Evolutionary conservation across 139 green algal species (phyloP), one percentile per base, ranked within the genome.

Genomic region (Nannochloris sp.): DNA sequence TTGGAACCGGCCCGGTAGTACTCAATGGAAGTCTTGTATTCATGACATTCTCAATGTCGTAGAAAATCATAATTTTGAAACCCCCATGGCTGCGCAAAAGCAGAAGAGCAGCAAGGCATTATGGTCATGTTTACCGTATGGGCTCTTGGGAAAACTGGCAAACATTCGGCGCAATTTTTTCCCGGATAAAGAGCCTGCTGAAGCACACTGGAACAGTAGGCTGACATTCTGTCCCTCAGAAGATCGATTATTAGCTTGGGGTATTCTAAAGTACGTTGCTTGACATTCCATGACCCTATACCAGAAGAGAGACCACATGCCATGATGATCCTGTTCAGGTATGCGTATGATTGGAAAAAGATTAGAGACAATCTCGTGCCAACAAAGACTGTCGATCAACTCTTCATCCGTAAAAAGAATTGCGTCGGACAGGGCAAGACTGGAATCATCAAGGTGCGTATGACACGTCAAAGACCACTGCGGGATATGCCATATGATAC

Each of bases 331-430:
- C 6, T 53, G 46, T 23, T 0, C 0, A 53, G 46, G n/a, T 56
- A 61, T 46, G 63, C 43, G 4, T 77, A 73, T 30, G 64, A 77
- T 49, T 77, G 70, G 70, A 6, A 44, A 10, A 61, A 56, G 60
- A 77, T 77, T 50, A 20, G 10, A 3, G 17, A 11, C 2, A 59
- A 77, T 30, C 37, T 77, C 25, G 49, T 73, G 26, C 70, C 70
- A 43, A 58, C 25, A 49, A 73, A 73, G 49, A 43, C 26, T n/a
- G 16, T 16, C 3, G 3, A 45, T 10, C 48, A 65, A 64, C 57
- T 77, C 36, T 49, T 60, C 23, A 29, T 68, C 62, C 46, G 70
- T 12, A 69, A 72, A 13, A 77, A 77, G 49, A 77, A 77, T 50
- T 50, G 59, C 17, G 46, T 53, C 46, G n/a, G 33, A 13, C 33